Evolutionary conservation across 106 monocot genomes (phyloP), one percentile per base, ranked within the genome.

Genomic region (Xerophyta viscosa): DNA sequence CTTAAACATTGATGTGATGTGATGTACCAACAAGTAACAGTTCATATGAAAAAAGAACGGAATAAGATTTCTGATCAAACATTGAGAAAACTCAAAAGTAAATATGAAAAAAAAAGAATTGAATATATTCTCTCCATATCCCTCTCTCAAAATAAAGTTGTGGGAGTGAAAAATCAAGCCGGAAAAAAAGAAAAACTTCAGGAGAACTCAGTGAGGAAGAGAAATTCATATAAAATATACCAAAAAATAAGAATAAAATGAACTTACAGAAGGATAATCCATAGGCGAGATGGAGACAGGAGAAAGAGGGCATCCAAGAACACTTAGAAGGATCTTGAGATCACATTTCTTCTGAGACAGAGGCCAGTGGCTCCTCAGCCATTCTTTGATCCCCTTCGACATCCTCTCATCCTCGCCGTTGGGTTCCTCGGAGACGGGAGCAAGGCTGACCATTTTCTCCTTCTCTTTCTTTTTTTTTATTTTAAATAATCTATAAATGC

Each of bases 301-400:
- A 56, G 92, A 86, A 31, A 92, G 79, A 8, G 92, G 92, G 83
- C 92, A 92, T 11, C 46, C 92, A 50, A 92, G 52, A 57, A 92
- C 92, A 52, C 87, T 80, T 48, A 92, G 73, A 24, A 87, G 73
- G 42, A 77, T 45, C 39, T 71, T 75, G 48, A 87, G 76, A 48
- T 81, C 73, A 27, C 72, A 14, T 31, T 62, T 77, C 45, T 66
- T 65, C 39, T 45, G 73, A 54, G 58, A 63, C 17, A 61, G 62
- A 29, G 64, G 46, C 26, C 76, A 41, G 46, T 77, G 73, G 52
- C 53, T 77, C 56, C 25, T 73, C 22, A 83, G 25, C 82, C 82
- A 83, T 13, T 20, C 45, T 25, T 56, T 72, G 22, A 18, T 70
- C 28, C 56, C 66, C 42, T 58, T 64, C 11, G 59, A 66, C 33